Conservation (phyloP, 768 basidiomycete species). For the Lactarius deliciosus region DNA sequence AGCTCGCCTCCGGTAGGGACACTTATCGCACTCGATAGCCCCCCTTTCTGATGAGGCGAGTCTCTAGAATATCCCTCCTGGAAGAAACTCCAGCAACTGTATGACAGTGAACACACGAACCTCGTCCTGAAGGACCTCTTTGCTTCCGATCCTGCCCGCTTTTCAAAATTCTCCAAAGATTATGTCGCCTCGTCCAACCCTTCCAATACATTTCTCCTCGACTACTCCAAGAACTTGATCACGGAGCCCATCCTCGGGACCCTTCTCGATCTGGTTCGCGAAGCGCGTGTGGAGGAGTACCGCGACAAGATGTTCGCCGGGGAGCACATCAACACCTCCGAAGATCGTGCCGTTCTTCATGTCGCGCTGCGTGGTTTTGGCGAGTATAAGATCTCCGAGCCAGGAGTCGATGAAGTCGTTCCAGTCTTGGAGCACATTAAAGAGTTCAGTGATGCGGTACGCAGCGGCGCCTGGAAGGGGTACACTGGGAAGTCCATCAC, state of each 20-base stretch:
- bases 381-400: constrained; percentile 77
- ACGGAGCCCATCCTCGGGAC: constrained; percentile 77
- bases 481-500: constrained; percentile 95
- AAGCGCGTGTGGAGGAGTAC: constrained; percentile 80
- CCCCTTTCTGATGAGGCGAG: constrained; percentile 8
- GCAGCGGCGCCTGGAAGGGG: constrained; percentile 91
- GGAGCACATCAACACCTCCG: constrained; percentile 97
- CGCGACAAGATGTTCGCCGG: constrained; percentile 95
- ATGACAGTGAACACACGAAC: constrained; percentile 66
- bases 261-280: constrained; percentile 77
- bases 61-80: constrained; percentile 79
- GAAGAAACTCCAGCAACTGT: constrained; percentile 85
- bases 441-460: constrained; percentile 79
- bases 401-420: constrained; percentile 78
- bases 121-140: constrained; percentile 94
- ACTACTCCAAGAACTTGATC: constrained; percentile 97
- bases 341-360: constrained; percentile 95
- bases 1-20: constrained; percentile 28
- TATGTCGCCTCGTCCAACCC: constrained; percentile 68
- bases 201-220: constrained; percentile 80
- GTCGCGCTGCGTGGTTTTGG: constrained; percentile 83
- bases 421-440: constrained; percentile 89
- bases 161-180: constrained; percentile 77
- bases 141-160: constrained; percentile 81
- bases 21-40: constrained; percentile 3